These are phyloP conservation scores for Phytophthora gonapodyides DNA, from an alignment of 352 stramenopile genomes.

Conservation along the genomic window DNA sequence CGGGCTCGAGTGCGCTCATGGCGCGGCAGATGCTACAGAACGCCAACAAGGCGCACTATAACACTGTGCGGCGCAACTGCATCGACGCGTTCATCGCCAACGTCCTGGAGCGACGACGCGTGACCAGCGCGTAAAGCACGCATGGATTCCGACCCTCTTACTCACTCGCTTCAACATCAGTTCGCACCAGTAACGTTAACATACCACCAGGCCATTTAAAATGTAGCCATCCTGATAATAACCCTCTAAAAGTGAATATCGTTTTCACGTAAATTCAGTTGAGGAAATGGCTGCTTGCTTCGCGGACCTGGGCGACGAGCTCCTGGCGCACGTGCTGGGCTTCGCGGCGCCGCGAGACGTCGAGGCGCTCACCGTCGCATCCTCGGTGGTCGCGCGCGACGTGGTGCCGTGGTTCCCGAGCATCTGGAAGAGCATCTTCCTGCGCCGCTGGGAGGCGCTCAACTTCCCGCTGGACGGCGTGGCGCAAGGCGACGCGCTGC, in stretches of 20 bases:
- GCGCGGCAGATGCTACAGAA: conserved; percentile 25
- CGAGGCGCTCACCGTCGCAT: conserved; percentile 60
- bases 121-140: conserved; percentile 3
- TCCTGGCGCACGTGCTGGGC: conserved; percentile 51
- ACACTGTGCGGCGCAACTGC: conserved; percentile 20
- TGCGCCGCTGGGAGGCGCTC: conserved; percentile 55
- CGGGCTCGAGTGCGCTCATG: conserved; percentile 13
- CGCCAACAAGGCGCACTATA: conserved; percentile 15
- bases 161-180: neutral
- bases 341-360: conserved; percentile 55
- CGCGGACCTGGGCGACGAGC: conserved; percentile 51
- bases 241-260: neutral
- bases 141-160: neutral
- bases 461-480: conserved; percentile 60
- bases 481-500: conserved; percentile 9
- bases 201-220: too few relatives aligned
- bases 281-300: conserved; percentile 18
- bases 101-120: conserved; percentile 21
- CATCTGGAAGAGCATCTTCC: conserved; percentile 70
- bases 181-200: too few relatives aligned
- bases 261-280: conserved; percentile 14
- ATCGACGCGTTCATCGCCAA: conserved; percentile 32
- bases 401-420: conserved; percentile 55
- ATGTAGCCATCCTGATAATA: conserved; percentile 25
- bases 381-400: conserved; percentile 40